These are phyloP conservation scores for Penicillium daleae DNA, from an alignment of 495 filamentous ascomycete species.

Conservation along the genomic window DNA sequence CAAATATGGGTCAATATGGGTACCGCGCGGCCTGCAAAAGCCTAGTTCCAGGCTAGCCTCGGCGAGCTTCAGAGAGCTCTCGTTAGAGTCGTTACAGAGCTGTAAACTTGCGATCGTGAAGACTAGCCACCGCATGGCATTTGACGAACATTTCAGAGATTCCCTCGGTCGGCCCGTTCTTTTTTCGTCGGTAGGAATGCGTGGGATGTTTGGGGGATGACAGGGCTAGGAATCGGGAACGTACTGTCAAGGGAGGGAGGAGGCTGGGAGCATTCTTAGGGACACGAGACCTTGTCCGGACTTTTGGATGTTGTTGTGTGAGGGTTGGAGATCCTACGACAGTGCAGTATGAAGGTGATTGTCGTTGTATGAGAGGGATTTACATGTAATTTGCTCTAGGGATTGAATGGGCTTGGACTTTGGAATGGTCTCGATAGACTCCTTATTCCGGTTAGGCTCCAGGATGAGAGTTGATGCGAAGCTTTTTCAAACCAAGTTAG, in stretches of 20 bases:
- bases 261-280: constrained; percentile 1
- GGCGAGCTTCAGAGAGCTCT: not conserved
- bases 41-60: constrained; percentile 1
- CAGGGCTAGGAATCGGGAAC: constrained; percentile 3
- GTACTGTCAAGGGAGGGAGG: not conserved
- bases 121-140: not conserved
- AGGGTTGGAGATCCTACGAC: not conserved
- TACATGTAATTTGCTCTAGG: not conserved
- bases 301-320: no score
- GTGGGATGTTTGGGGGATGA: not conserved
- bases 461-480: not conserved
- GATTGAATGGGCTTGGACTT: not conserved
- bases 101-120: no score
- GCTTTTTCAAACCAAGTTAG: not conserved
- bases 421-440: not conserved
- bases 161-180: not conserved
- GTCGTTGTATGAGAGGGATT: not conserved
- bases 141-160: not conserved
- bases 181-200: not conserved
- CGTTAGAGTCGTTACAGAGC: no score
- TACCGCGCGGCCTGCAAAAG: constrained; percentile 13
- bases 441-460: not conserved
- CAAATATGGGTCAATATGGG: constrained; percentile 11
- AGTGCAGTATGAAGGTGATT: no score
- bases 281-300: not conserved